These are phyloP conservation scores for Dianthus caryophyllus DNA, from an alignment of 148 eudicot genomes.

Conservation along the genomic window DNA sequence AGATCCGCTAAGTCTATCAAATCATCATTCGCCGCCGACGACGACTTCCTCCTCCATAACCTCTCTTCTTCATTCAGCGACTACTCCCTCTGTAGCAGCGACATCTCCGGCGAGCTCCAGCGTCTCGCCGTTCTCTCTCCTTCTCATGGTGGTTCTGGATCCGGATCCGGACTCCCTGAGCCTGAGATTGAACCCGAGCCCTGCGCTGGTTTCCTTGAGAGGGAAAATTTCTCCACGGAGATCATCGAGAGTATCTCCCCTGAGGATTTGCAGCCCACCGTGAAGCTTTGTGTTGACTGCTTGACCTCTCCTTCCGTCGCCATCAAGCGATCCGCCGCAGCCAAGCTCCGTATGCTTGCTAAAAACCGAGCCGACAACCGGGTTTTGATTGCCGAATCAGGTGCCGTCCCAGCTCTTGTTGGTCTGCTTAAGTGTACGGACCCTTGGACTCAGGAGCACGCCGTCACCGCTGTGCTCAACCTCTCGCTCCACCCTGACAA, in stretches of 20 bases:
- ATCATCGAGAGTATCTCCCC: slow-evolving; percentile 79
- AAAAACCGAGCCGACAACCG: slow-evolving; percentile 83
- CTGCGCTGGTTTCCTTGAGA: slow-evolving; percentile 51
- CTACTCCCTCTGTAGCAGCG: slow-evolving; percentile 67
- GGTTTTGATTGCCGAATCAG: slow-evolving; percentile 71
- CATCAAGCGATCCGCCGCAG: slow-evolving; percentile 71
- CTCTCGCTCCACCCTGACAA: slow-evolving; percentile 55
- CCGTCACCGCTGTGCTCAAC: slow-evolving; percentile 76
- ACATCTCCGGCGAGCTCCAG: slow-evolving; percentile 84
- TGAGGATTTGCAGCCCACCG: slow-evolving; percentile 84
- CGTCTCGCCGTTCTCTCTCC: slow-evolving; percentile 40
- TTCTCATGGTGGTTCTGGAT: slow-evolving; percentile 3
- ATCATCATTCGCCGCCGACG: slow-evolving; percentile 30
- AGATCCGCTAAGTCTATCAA: slow-evolving; percentile 28
- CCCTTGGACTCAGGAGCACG: slow-evolving; percentile 78
- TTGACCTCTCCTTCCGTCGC: slow-evolving; percentile 48
- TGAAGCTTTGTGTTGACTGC: slow-evolving; percentile 64
- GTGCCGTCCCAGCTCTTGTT: slow-evolving; percentile 62
- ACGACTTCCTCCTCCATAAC: slow-evolving; percentile 33
- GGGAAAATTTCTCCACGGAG: slow-evolving; percentile 78
- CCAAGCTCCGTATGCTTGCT: slow-evolving; percentile 64
- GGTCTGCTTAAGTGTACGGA: slow-evolving; percentile 56
- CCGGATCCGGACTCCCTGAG: slow-evolving; percentile 13
- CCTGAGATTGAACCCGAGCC: slow-evolving; percentile 39
- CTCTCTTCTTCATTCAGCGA: slow-evolving; percentile 59